A percentile compares a stretch with the other conserved stretches of the same genome.
phyloP scores from a whole-genome alignment of 2,329 filamentous ascomycete genomes.

The Bipolaris zeicola region DNA sequence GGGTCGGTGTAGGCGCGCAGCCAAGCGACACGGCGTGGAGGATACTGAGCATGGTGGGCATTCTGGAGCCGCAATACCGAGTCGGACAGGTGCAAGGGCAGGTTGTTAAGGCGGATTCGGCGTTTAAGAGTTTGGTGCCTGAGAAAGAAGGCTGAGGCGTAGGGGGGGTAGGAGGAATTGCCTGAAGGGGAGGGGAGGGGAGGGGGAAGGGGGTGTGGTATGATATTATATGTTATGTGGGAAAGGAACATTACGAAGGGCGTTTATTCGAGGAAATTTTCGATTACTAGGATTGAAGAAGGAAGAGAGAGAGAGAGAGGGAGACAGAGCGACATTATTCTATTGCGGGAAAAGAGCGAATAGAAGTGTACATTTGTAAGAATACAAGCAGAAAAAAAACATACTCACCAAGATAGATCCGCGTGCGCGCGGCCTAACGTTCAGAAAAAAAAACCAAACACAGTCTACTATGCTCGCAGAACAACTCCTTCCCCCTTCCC shows the following conservation, averaged over 20 bases:
- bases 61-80: slow-evolving; percentile 47
- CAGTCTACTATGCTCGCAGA: background rate
- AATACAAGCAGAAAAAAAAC: background rate
- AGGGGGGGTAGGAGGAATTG: background rate
- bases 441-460: background rate
- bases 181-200: background rate
- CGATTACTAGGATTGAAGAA: background rate
- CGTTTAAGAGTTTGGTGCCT: slow-evolving; percentile 4
- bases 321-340: no score
- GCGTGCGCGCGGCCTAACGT: background rate
- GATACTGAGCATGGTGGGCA: slow-evolving; percentile 73
- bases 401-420: background rate
- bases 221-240: background rate
- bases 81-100: slow-evolving; percentile 41
- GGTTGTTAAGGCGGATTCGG: slow-evolving; percentile 27
- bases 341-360: no score
- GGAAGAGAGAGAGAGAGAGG: background rate
- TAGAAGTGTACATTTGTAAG: background rate
- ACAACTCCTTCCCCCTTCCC: no score
- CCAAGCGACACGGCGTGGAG: slow-evolving; percentile 90
- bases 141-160: background rate
- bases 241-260: background rate
- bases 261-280: no score
- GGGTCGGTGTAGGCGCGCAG: slow-evolving; percentile 95
- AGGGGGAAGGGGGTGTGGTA: background rate